Base-by-base conservation (phyloP, 2,329 filamentous ascomycete genomes). In the Aspergillus pseudoglaucus region DNA sequence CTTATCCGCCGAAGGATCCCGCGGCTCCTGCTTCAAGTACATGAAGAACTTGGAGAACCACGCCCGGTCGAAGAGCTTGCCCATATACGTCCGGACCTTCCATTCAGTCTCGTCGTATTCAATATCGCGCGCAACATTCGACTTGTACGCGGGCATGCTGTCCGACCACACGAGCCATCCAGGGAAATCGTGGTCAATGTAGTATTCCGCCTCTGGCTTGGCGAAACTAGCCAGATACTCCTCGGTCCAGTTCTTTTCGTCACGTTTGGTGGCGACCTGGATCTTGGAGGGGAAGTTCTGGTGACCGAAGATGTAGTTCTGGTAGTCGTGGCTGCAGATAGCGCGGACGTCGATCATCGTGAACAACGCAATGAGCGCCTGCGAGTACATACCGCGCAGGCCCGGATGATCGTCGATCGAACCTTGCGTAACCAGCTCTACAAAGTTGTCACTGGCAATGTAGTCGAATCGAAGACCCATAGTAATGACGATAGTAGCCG, bases 101-200 rank as follows among this genome's bases (percentile, higher is more conserved):
- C 72, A 82, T 67, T 98, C 93, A 0, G 88, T 73, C 12, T 88
- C 83, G 59, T 98, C 93, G 59, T 93, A 98, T 40, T 81, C 68
- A 74, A 95, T 61, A 68, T 83, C 68, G 64, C 72, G 54, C 52
- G 73, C 74, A 23, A 90, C 82, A 45, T 87, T 84, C 2, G 86
- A 82, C 51, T 83, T 82, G 65, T 85, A 90, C 0, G 85, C 93
- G 12, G 83, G 84, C 75, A 97, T 91, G 27, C 79, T 82, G 67
- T 93, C 88, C 45, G 86, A 87, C 93, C 93, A 98, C 0, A 95
- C 90, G 15, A 98, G 78, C 94, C 94, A 98, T 27, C 93, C 93
- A 4, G 91, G 89, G 63, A 94, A 87, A 63, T 97, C 91, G 47
- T 83, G 81, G 63, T 98, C 93, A 41, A 97, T 83, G 64, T 90